These are phyloP conservation scores for Skeletonema marinoi DNA, from an alignment of 108 stramenopile species.

Conservation along the genomic window DNA sequence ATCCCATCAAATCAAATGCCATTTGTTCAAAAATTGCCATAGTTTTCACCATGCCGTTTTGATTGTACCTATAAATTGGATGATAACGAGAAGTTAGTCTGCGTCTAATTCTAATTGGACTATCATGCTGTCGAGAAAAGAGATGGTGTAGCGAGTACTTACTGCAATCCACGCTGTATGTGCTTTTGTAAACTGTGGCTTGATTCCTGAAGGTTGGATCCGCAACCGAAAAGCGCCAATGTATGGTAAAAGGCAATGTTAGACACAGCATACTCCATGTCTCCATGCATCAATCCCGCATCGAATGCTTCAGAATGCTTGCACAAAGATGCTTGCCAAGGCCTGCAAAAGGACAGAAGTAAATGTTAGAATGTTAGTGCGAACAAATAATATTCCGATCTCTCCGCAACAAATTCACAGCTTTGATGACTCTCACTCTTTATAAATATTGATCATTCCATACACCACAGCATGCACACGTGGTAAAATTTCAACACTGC, in stretches of 20 bases:
- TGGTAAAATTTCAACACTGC: neutral
- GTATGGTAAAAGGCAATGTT: constrained; percentile 13
- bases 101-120: neutral
- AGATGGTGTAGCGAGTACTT: too few relatives aligned
- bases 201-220: constrained; percentile 10
- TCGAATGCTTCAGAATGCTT: constrained; percentile 31
- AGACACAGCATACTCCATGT: constrained; percentile 25
- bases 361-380: neutral
- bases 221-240: constrained; percentile 23
- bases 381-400: too few relatives aligned
- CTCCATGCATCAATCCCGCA: constrained; percentile 9
- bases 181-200: neutral
- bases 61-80: neutral
- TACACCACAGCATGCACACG: neutral
- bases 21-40: neutral
- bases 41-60: neutral
- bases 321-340: constrained; percentile 12
- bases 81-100: neutral
- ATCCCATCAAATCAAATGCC: neutral
- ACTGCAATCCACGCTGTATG: neutral
- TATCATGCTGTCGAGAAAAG: neutral
- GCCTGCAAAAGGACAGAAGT: neutral
- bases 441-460: neutral
- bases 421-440: neutral
- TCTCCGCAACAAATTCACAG: too few relatives aligned